A percentile compares a stretch with the other conserved stretches of the same genome.
These are phyloP conservation scores for Coemansia sp. DNA, from an alignment of 192 early-diverging fungal genomes.

Conservation along the genomic window DNA sequence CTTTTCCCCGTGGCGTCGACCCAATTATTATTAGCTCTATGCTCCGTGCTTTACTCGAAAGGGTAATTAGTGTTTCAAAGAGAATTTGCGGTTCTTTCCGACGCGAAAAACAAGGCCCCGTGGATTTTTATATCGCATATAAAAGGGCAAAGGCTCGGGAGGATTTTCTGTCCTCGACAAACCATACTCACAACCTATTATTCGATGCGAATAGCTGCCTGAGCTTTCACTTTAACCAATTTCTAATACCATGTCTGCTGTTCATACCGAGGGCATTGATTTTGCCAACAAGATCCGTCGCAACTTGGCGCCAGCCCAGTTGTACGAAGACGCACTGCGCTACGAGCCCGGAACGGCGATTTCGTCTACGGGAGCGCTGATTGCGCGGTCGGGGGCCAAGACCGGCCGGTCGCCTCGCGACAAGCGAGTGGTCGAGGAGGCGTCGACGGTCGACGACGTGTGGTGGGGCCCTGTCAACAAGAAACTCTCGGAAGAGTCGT, in stretches of 20 bases:
- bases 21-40: no score
- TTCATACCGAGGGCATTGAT: slow-evolving; percentile 49
- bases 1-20: background rate
- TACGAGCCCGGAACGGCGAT: slow-evolving; percentile 81
- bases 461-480: slow-evolving; percentile 99
- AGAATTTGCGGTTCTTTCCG: background rate
- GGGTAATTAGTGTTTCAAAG: no score
- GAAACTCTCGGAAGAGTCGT: slow-evolving; percentile 75
- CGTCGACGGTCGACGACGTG: slow-evolving; percentile 77
- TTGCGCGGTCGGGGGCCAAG: slow-evolving; percentile 88
- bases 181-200: background rate
- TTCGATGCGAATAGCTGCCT: no score
- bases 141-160: background rate
- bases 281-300: slow-evolving; percentile 67
- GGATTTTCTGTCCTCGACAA: slow-evolving; percentile 5
- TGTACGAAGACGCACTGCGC: slow-evolving; percentile 93
- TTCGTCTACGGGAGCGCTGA: slow-evolving; percentile 88
- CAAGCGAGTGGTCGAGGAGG: slow-evolving; percentile 97
- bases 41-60: no score
- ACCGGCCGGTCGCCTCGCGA: slow-evolving; percentile 91
- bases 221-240: no score
- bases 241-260: slow-evolving; percentile 23
- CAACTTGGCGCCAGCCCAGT: slow-evolving; percentile 79
- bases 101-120: background rate
- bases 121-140: background rate